These are phyloP conservation scores for Tausonia pullulans DNA, from an alignment of 1,284 basidiomycete species.

Conservation along the genomic window DNA sequence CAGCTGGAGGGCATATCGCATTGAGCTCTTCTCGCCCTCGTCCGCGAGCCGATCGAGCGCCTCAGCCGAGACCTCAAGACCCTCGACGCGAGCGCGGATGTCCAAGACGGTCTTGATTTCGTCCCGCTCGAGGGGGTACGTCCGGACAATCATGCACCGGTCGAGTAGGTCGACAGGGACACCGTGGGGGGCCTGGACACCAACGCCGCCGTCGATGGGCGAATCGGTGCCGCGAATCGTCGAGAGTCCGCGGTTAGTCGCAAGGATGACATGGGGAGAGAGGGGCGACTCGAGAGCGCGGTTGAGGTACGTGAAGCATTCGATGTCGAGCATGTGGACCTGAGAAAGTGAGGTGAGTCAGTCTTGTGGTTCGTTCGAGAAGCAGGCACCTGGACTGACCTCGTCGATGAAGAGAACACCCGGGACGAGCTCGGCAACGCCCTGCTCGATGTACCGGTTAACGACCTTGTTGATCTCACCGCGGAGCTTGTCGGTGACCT, in stretches of 20 bases:
- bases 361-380: background rate
- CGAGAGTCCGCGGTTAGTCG: slow-evolving; percentile 86
- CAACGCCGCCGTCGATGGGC: slow-evolving; percentile 40
- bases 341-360: slow-evolving; percentile 27
- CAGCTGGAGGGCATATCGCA: slow-evolving; percentile 85
- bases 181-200: slow-evolving; percentile 85
- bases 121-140: slow-evolving; percentile 67
- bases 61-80: slow-evolving; percentile 60
- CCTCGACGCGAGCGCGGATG: slow-evolving; percentile 75
- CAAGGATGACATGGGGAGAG: slow-evolving; percentile 93
- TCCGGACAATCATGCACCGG: slow-evolving; percentile 94
- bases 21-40: slow-evolving; percentile 71
- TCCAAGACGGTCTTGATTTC: slow-evolving; percentile 83
- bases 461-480: slow-evolving; percentile 98
- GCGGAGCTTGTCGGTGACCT: slow-evolving; percentile 92
- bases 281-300: slow-evolving; percentile 89
- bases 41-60: slow-evolving; percentile 71
- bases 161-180: slow-evolving; percentile 90
- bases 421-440: slow-evolving; percentile 92
- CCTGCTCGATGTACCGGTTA: slow-evolving; percentile 93
- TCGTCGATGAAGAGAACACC: slow-evolving; percentile 99
- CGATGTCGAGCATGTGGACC: slow-evolving; percentile 99
- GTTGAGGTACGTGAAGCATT: slow-evolving; percentile 98
- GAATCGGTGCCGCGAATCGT: slow-evolving; percentile 76
- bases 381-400: slow-evolving; percentile 40